A percentile compares a stretch with the other conserved stretches of the same genome.
phyloP scores from a whole-genome alignment of 805 yeast species.

The Metschnikowia bowlesiae region DNA sequence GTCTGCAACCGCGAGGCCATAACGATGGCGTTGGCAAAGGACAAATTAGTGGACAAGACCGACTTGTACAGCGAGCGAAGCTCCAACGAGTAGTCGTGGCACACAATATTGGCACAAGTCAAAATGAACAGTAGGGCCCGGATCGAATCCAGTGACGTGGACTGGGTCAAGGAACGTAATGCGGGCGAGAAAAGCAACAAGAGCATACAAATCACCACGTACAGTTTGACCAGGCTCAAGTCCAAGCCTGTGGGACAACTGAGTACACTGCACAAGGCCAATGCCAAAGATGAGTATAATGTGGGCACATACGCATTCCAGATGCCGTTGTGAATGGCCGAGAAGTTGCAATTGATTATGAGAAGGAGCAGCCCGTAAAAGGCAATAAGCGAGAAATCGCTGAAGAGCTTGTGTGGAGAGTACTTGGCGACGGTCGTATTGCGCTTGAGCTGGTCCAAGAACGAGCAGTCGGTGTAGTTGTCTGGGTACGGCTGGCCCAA shows the following conservation, averaged over 20 bases:
- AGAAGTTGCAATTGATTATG: conserved; percentile 64
- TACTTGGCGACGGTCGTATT: conserved; percentile 71
- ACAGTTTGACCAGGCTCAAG: conserved; percentile 34
- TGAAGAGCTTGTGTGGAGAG: conserved; percentile 57
- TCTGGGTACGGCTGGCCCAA: conserved; percentile 83
- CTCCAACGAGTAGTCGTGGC: conserved; percentile 64
- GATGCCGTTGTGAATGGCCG: conserved; percentile 47
- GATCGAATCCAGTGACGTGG: conserved; percentile 89
- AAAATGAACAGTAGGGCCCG: conserved; percentile 90
- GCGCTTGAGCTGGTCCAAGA: conserved; percentile 72
- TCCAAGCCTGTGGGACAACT: conserved; percentile 5
- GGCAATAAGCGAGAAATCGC: conserved; percentile 66
- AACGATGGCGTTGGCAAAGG: conserved; percentile 82
- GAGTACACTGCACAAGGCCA: conserved; percentile 2
- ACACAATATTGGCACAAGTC: conserved; percentile 59
- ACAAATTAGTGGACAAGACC: conserved; percentile 73
- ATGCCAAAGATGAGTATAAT: conserved; percentile 18
- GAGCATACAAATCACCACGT: conserved; percentile 62
- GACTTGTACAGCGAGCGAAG: conserved; percentile 37
- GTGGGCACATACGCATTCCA: conserved; percentile 51
- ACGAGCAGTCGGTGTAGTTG: conserved; percentile 79
- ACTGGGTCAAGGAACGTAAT: conserved; percentile 76
- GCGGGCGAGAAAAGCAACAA: conserved; percentile 84
- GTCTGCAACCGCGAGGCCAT: conserved; percentile 81
- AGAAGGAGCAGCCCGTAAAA: conserved; percentile 62